phyloP scores from a whole-genome alignment of 108 stramenopile genomes.

The Skeletonema marinoi region DNA sequence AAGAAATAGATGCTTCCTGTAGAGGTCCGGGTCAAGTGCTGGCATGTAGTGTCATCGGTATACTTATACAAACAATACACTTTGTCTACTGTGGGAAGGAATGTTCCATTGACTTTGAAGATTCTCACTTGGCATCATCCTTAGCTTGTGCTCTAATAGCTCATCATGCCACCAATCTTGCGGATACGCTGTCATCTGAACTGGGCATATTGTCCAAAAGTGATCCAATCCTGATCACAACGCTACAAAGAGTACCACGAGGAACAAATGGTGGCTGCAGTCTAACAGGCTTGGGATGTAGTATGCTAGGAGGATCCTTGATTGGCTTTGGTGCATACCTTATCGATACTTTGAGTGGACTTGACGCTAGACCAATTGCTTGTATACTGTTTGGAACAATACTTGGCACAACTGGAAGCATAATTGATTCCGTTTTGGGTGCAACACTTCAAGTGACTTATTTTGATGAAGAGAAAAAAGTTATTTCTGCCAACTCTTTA shows the following conservation, averaged over 20 bases:
- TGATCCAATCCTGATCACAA: slow-evolving; percentile 65
- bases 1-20: slow-evolving; percentile 50
- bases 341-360: slow-evolving; percentile 36
- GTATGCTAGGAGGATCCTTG: slow-evolving; percentile 63
- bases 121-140: slow-evolving; percentile 31
- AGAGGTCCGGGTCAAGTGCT: slow-evolving; percentile 76
- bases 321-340: slow-evolving; percentile 64
- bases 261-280: slow-evolving; percentile 89
- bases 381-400: slow-evolving; percentile 47
- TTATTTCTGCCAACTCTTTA: slow-evolving; percentile 44
- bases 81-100: slow-evolving; percentile 59
- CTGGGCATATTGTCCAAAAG: slow-evolving; percentile 70
- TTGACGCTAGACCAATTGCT: slow-evolving; percentile 12
- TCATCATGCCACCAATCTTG: slow-evolving; percentile 82
- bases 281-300: slow-evolving; percentile 57
- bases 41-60: slow-evolving; percentile 67
- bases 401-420: slow-evolving; percentile 70
- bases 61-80: slow-evolving; percentile 58
- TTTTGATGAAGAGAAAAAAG: slow-evolving; percentile 62
- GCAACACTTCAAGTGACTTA: slow-evolving; percentile 75
- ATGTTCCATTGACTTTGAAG: slow-evolving; percentile 47
- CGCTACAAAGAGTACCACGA: slow-evolving; percentile 59
- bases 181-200: slow-evolving; percentile 85
- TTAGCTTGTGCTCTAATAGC: slow-evolving; percentile 72
- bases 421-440: slow-evolving; percentile 81